A percentile compares a stretch with the other conserved stretches of the same genome.
phyloP scores from a whole-genome alignment of 306 rosid genomes.

The Prinsepia uniflora region DNA sequence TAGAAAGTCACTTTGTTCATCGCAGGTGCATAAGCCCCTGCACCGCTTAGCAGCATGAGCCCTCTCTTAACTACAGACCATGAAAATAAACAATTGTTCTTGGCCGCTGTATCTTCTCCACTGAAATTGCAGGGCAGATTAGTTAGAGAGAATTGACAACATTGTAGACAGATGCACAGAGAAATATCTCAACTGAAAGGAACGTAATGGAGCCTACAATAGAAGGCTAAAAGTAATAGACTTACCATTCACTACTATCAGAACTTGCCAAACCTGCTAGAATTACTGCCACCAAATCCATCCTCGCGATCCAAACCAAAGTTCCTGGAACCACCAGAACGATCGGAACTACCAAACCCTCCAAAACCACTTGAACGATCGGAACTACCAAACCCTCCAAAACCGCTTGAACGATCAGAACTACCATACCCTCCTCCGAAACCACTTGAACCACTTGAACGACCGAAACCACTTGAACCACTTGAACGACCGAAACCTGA shows the following conservation, averaged over 20 bases:
- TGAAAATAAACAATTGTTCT: not conserved
- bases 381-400: not conserved
- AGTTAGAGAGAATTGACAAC: not conserved
- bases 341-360: constrained; percentile 20
- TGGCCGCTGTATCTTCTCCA: not conserved
- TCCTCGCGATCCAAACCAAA: constrained; percentile 14
- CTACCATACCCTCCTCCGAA: not conserved
- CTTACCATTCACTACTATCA: constrained; percentile 10
- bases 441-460: constrained; percentile 18
- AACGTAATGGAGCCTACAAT: not conserved
- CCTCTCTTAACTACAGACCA: not conserved
- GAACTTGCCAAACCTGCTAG: constrained; percentile 13
- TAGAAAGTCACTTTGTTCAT: not conserved
- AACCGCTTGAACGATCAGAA: constrained; percentile 3
- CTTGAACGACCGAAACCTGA: constrained; percentile 41
- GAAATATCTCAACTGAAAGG: not conserved
- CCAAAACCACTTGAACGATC: constrained; percentile 2
- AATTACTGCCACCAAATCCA: constrained; percentile 4
- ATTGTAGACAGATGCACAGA: not conserved
- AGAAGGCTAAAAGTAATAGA: not conserved
- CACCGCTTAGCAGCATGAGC: not conserved
- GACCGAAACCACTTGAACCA: constrained; percentile 32
- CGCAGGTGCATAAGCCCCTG: constrained; percentile 1
- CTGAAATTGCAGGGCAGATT: constrained; percentile 2
- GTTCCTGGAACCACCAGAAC: constrained; percentile 38